Evolutionary conservation across 345 rosid species (phyloP).

Genomic region (Physaria fendleri): DNA sequence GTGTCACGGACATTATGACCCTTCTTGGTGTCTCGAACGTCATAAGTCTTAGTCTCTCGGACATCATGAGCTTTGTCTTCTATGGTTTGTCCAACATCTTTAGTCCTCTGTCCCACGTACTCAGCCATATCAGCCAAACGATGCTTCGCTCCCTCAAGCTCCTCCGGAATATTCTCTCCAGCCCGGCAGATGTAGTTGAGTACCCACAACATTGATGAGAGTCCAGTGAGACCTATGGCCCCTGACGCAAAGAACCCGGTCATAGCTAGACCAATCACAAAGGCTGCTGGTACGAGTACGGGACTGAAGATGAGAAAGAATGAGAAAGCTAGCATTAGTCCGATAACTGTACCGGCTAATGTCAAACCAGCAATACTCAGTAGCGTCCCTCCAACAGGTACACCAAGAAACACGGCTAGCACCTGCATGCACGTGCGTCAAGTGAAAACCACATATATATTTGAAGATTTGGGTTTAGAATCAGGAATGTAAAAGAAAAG

Average conservation of each 20-base stretch:
- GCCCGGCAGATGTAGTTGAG: slow-evolving; percentile 33
- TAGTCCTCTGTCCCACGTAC: slow-evolving; percentile 55
- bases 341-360: slow-evolving; percentile 59
- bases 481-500: background rate
- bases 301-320: slow-evolving; percentile 72
- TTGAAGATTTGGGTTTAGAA: background rate
- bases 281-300: slow-evolving; percentile 62
- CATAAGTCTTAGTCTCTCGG: slow-evolving; percentile 18
- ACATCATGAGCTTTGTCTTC: slow-evolving; percentile 53
- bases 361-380: slow-evolving; percentile 59
- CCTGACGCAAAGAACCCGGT: slow-evolving; percentile 58
- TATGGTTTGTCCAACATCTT: slow-evolving; percentile 53
- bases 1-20: slow-evolving; percentile 14
- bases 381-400: slow-evolving; percentile 58
- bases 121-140: slow-evolving; percentile 38
- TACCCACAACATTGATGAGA: slow-evolving; percentile 59
- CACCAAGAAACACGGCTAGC: slow-evolving; percentile 42
- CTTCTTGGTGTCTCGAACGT: slow-evolving; percentile 21
- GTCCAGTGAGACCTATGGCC: slow-evolving; percentile 63
- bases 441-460: background rate
- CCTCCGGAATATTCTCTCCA: slow-evolving; percentile 34
- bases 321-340: slow-evolving; percentile 52
- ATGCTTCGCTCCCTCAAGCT: slow-evolving; percentile 47
- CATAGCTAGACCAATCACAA: slow-evolving; percentile 48
- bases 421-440: slow-evolving; percentile 32